Evolutionary conservation across 352 stramenopile genomes (phyloP), one percentile per base, ranked within the genome.

Genomic region (Globisporangium middletonii): DNA sequence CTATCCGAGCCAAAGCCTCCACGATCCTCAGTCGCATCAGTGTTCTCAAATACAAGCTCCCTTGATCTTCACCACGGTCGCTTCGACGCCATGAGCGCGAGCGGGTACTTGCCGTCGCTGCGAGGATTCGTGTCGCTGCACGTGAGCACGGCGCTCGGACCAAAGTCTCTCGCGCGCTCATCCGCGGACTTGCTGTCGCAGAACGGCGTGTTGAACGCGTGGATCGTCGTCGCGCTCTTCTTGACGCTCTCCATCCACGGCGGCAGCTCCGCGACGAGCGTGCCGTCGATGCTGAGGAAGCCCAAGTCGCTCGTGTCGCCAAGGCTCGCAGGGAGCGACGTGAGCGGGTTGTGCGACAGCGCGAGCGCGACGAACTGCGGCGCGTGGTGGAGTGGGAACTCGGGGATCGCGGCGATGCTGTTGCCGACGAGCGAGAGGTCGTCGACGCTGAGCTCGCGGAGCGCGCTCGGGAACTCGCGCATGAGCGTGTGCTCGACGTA

Each of bases 371-470:
- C 62, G 43, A 72, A 70, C 18, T 41, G 50, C 11, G 49, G 41
- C 1, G 18, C 11, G 28, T 60, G 44, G 13, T 62, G 35, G 0
- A 49, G 18, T 15, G 33, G 26, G n/a, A 73, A 58, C 18, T 75
- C 62, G 1, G 70, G 65, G 7, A 75, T 49, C 13, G 15, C 48
- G n/a, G 58, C 35, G 41, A 78, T 65, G 2, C 46, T 45, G 37
- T 75, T 78, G 57, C 59, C 64, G 13, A 75, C 64, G 7, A 78
- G 55, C 26, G 70, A 73, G 7, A 78, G 50, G 26, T 75, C 65
- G 12, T 57, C 62, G n/a, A 78, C n/a, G 1, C 58, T 60, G 1
- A 73, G 35, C 15, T 56, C 3, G 1, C 19, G 16, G 6, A 64
- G 58, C 8, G 43, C 33, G 30, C 18, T 54, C 4, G 58, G 43